Base-by-base conservation (phyloP, 73 alveolate genomes). In the Symbiodinium pilosum region DNA sequence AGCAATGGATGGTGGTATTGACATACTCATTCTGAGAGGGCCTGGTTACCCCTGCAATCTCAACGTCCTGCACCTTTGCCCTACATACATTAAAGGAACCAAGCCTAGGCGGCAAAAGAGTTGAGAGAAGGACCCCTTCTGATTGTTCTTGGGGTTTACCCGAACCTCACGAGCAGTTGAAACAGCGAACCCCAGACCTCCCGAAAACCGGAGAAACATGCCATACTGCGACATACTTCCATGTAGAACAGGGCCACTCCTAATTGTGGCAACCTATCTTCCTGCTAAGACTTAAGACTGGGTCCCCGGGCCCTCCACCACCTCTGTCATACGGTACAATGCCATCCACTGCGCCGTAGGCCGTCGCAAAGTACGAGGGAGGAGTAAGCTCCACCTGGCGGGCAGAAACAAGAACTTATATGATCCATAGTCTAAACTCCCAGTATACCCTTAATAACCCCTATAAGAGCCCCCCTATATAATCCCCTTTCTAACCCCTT, bases 371-470 rank as follows among this genome's bases (percentile, higher is more conserved):
- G 59, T 89, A 89, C 4, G 96, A 87, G 32, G 96, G 88, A 1
- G 96, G 96, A 44, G 20, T 42, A 40, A 89, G 52, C 32, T 89
- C 96, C 96, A 89, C 96, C 96, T 89, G 71, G 36, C 6, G 42
- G 4, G 73, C 26, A 21, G 11, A 7, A 7, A 40, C 59, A 36
- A 0, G 0, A 12, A 39, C 69, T 52, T 20, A 24, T 39, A 40
- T 83, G 34, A n/a, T n/a, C n/a, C n/a, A n/a, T n/a, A n/a, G n/a
- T n/a, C n/a, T n/a, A 24, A 24, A 68, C 7, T 68, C 34, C 41
- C 39, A 24, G 21, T 68, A 12, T 7, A 28, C 14, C 39, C 41
- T 68, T 32, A 8, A 8, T 28, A 24, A 68, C 21, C 39, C 41
- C 8, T 11, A 5, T 7, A 32, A 32, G 30, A 68, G 21, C 83